Conservation (phyloP, 345 rosid genomes). For the Murraya paniculata region DNA sequence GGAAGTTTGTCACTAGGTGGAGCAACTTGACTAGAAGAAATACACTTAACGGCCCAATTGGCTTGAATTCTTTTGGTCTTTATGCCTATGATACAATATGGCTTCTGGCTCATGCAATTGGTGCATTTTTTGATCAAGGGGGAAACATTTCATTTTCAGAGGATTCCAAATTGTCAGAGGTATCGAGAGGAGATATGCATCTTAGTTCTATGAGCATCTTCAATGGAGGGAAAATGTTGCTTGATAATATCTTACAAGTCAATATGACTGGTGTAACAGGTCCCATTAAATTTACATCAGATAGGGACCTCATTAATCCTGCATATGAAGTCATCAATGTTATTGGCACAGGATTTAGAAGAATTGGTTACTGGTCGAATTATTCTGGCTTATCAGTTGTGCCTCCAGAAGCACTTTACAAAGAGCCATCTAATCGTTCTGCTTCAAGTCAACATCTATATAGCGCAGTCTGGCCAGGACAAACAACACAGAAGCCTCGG, state of each 20-base stretch:
- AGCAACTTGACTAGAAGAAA: slow-evolving; percentile 42
- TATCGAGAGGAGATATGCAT: slow-evolving; percentile 40
- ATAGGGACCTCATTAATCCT: slow-evolving; percentile 56
- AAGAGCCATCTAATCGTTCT: slow-evolving; percentile 36
- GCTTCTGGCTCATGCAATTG: slow-evolving; percentile 75
- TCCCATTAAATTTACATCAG: slow-evolving; percentile 49
- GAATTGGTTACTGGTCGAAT: slow-evolving; percentile 74
- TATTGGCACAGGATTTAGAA: slow-evolving; percentile 59
- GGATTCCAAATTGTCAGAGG: slow-evolving; percentile 34
- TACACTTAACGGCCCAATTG: slow-evolving; percentile 25
- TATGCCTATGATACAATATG: slow-evolving; percentile 91
- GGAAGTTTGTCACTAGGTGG: slow-evolving; percentile 64
- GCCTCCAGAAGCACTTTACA: slow-evolving; percentile 46
- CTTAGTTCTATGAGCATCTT: slow-evolving; percentile 70
- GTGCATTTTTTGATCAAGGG: slow-evolving; percentile 56
- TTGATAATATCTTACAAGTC: slow-evolving; percentile 48
- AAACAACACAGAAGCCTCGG: slow-evolving; percentile 56
- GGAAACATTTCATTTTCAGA: slow-evolving; percentile 66
- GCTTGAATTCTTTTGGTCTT: slow-evolving; percentile 58
- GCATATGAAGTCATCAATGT: slow-evolving; percentile 79
- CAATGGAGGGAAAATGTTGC: slow-evolving; percentile 59
- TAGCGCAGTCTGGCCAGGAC: slow-evolving; percentile 71
- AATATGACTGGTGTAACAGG: slow-evolving; percentile 69
- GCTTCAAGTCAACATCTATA: slow-evolving; percentile 38
- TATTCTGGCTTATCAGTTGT: slow-evolving; percentile 57